Evolutionary conservation across 305 asterid genomes (phyloP), one percentile per base, ranked within the genome.

Genomic region (Fraxinus latifolia): DNA sequence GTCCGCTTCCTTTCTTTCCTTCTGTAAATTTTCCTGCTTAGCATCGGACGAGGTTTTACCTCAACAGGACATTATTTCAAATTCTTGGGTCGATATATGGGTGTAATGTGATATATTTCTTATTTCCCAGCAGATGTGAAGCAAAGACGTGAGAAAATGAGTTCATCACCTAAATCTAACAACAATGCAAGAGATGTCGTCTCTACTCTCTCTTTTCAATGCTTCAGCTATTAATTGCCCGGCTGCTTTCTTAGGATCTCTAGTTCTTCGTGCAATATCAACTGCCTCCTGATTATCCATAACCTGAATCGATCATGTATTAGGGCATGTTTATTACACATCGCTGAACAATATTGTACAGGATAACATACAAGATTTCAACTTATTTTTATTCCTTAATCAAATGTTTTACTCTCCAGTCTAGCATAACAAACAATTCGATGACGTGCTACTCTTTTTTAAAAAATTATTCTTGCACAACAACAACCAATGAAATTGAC

Each of bases 261-360:
- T 91, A 79, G 84, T 88, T 87, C 85, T 93, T 79, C 82, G 85
- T 11, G 90, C 98, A 5, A 92, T 88, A 78, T 95, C 97, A 27
- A 92, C 96, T 37, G 97, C 95, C 79, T 93, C 98, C 87, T 95
- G 96, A 85, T 93, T 95, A 8, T 95, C 78, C 96, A 95, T 87
- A 4, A 93, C 97, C 98, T 93, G 90, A n/a, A 31, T 23, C 4
- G 74, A 80, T 44, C 75, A 11, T 21, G 36, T 27, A 32, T 67
- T 67, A 67, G 12, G n/a, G 5, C 17, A 65, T 25, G 33, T 25
- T 65, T 62, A 32, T 19, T 62, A 21, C 72, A 23, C 33, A 21
- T 0, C 15, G 3, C 33, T 65, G 2, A 4, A 65, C 5, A n/a
- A 7, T 53, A 7, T 17, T n/a, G 27, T 58, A 7, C 68, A 58